These are phyloP conservation scores for Asterophora parasitica DNA, from an alignment of 768 basidiomycete species.

Conservation along the genomic window DNA sequence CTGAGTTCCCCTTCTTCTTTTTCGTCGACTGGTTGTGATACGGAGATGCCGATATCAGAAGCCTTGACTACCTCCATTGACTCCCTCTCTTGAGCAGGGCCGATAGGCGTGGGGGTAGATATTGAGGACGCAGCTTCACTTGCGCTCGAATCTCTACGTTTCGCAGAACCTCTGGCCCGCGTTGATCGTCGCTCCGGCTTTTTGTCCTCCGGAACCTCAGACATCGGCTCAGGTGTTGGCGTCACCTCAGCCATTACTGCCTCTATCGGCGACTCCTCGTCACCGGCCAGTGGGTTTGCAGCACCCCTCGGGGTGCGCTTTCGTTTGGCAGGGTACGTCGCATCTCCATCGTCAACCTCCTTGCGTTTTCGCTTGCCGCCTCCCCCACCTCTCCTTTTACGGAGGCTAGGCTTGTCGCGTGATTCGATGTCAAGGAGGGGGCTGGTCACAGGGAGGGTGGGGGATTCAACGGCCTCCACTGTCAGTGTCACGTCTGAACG, in stretches of 20 bases:
- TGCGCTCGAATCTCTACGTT: conserved; percentile 46
- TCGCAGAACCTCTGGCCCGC: conserved; percentile 36
- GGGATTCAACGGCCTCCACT: conserved; percentile 30
- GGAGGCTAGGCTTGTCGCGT: conserved; percentile 44
- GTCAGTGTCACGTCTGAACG: conserved; percentile 38
- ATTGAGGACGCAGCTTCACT: conserved; percentile 42
- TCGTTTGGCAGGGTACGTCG: conserved; percentile 69
- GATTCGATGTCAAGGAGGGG: conserved; percentile 34
- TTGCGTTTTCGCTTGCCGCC: conserved; percentile 54
- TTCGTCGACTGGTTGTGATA: conserved; percentile 17
- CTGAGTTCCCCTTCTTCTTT: conserved; percentile 40
- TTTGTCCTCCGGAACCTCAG: conserved; percentile 32
- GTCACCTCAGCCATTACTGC: conserved; percentile 15
- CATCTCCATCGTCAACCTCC: conserved; percentile 58
- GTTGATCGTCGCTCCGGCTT: conserved; percentile 42
- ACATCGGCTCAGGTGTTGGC: conserved; percentile 24
- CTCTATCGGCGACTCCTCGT: conserved; percentile 39
- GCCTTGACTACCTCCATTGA: conserved; percentile 13
- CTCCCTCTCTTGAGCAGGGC: conserved; percentile 9
- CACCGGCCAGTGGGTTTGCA: conserved; percentile 25
- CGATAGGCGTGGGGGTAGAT: conserved; percentile 14
- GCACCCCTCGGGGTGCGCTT: conserved; percentile 48
- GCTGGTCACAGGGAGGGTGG: conserved; percentile 23
- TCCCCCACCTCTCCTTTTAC: conserved; percentile 42
- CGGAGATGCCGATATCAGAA: conserved; percentile 1